Evolutionary conservation across 202 grass and related monocot genomes (phyloP).

Genomic region (Panicum hallii): DNA sequence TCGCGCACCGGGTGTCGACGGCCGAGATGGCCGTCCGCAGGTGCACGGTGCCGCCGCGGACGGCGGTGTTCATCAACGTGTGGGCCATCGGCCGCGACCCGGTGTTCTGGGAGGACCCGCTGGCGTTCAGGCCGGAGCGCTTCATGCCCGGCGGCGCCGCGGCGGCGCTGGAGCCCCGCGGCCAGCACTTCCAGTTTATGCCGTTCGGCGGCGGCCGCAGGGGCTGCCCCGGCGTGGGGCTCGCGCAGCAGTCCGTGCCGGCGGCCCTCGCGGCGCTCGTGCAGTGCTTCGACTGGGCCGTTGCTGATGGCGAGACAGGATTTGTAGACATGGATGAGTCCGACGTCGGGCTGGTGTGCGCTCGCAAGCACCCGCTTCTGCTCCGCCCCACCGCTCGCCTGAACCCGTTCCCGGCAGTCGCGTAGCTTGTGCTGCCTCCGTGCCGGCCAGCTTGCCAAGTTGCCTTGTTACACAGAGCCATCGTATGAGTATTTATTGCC

Average conservation of each 20-base stretch:
- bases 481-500: no score
- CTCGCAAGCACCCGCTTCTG: conserved; percentile 55
- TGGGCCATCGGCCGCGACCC: conserved; percentile 77
- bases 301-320: neutral
- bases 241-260: conserved; percentile 69
- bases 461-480: no score
- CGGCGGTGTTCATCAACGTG: conserved; percentile 65
- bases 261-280: conserved; percentile 53
- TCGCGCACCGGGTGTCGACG: conserved; percentile 57
- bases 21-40: conserved; percentile 41
- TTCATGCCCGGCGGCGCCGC: conserved; percentile 50
- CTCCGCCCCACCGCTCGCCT: conserved; percentile 53
- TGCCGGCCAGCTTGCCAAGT: neutral
- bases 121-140: conserved; percentile 68
- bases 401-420: conserved; percentile 53
- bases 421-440: neutral
- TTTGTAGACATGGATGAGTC: conserved; percentile 62
- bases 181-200: conserved; percentile 62
- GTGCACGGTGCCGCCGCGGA: conserved; percentile 52
- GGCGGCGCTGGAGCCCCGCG: conserved; percentile 47
- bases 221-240: conserved; percentile 70
- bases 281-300: conserved; percentile 72
- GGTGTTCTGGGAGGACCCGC: conserved; percentile 57
- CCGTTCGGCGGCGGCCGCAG: conserved; percentile 68
- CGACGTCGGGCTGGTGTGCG: conserved; percentile 60